These are phyloP conservation scores for Babesia caballi DNA, from an alignment of 169 alveolate species.

Conservation along the genomic window DNA sequence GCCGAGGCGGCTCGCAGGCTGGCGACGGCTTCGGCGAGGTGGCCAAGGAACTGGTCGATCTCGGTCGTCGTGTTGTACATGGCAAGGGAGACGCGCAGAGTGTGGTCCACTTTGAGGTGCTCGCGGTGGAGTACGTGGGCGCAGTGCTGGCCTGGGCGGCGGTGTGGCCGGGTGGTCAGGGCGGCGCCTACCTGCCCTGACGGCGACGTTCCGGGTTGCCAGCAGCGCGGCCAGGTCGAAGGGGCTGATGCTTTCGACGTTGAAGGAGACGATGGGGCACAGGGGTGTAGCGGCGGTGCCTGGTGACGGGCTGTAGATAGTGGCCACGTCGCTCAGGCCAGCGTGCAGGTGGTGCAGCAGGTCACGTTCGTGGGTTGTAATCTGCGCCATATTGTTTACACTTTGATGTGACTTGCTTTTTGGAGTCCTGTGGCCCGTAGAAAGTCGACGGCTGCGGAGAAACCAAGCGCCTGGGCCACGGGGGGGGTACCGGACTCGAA, in stretches of 20 bases:
- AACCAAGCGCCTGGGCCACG: slow-evolving; percentile 65
- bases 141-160: slow-evolving; percentile 58
- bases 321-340: slow-evolving; percentile 19
- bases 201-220: slow-evolving; percentile 19
- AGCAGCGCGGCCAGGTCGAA: slow-evolving; percentile 44
- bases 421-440: slow-evolving; percentile 12
- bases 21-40: slow-evolving; percentile 22
- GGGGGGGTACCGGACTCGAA: slow-evolving; percentile 68
- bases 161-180: not conserved
- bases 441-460: slow-evolving; percentile 51
- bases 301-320: slow-evolving; percentile 4
- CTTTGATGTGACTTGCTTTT: not conserved
- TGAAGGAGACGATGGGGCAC: slow-evolving; percentile 40
- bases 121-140: slow-evolving; percentile 44
- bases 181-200: slow-evolving; percentile 37
- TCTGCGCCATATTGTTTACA: not conserved
- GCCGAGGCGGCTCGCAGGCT: not conserved
- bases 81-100: slow-evolving; percentile 57
- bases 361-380: slow-evolving; percentile 24
- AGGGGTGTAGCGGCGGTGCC: not conserved
- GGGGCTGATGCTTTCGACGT: slow-evolving; percentile 35
- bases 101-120: slow-evolving; percentile 15
- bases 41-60: slow-evolving; percentile 32
- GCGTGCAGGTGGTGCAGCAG: slow-evolving; percentile 32
- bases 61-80: slow-evolving; percentile 51